Evolutionary conservation across 106 monocot species (phyloP), one percentile per base, ranked within the genome.

Genomic region (Allium fistulosum): DNA sequence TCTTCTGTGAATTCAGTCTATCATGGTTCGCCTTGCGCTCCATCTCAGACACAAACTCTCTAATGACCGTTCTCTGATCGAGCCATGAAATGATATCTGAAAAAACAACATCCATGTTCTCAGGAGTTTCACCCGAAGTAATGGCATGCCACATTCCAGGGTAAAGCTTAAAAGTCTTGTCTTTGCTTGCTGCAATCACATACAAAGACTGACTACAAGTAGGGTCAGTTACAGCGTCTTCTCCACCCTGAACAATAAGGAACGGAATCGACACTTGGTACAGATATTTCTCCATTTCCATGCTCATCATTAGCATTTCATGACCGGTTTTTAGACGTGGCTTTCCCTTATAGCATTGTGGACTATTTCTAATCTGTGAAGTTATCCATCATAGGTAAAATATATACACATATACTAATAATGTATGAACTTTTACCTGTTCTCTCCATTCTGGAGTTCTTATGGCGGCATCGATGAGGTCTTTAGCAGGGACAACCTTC

Each of bases 121-220:
- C 86, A 7, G 68, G 73, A 1, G 83, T 75, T 66, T 91, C 86
- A 17, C 76, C 90, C 51, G 78, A 84, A 48, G 84, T 92, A n/a
- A 92, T 71, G 0, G 82, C 91, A 63, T 87, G 91, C 87, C 91
- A 92, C 91, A 92, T 92, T 26, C 79, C 84, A 0, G 84, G 84
- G 46, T 87, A 92, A 3, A 92, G 75, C 72, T 87, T 92, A 27
- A 84, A 71, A 8, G 79, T 87, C 66, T 84, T 92, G 63, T 92
- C 87, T 0, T 55, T 56, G 72, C 82, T 87, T 9, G 76, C 57
- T 10, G 87, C 84, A 0, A 77, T 28, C 11, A 84, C 84, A 66
- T 82, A 78, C 1, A 87, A 59, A 8, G 66, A 52, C 18, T 55
- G 62, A 66, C 91, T 92, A 37, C 74, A 78, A 1, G 80, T 75